phyloP scores from a whole-genome alignment of 2,329 filamentous ascomycete species.

The Aspergillus ruber region DNA sequence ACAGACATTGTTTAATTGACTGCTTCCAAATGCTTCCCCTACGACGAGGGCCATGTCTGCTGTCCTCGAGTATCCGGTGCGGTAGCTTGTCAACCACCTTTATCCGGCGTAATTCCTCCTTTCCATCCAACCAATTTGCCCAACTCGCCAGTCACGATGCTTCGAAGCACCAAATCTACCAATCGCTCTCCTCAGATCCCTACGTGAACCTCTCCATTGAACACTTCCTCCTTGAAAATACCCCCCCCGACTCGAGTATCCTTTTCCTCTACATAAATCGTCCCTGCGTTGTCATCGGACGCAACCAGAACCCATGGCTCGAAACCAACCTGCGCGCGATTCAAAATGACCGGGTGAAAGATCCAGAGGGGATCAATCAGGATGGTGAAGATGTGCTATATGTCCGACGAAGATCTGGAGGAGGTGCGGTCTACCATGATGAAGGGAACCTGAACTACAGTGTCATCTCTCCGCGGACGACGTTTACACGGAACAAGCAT shows the following conservation, averaged over 20 bases:
- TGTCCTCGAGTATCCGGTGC: slow-evolving; percentile 9
- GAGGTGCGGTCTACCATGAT: slow-evolving; percentile 93
- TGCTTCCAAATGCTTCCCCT: slow-evolving; percentile 22
- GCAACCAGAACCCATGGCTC: slow-evolving; percentile 97
- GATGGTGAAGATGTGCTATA: slow-evolving; percentile 47
- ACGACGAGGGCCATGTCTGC: slow-evolving; percentile 14
- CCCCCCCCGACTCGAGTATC: slow-evolving; percentile 64
- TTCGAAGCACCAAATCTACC: slow-evolving; percentile 58
- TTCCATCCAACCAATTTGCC: slow-evolving; percentile 24
- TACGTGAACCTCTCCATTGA: slow-evolving; percentile 92
- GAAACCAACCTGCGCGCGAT: slow-evolving; percentile 72
- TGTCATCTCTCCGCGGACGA: slow-evolving; percentile 71
- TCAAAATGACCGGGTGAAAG: slow-evolving; percentile 29
- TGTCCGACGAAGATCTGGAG: slow-evolving; percentile 78
- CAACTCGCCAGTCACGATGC: slow-evolving; percentile 27
- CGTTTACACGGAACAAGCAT: slow-evolving; percentile 78
- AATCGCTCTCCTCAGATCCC: slow-evolving; percentile 64
- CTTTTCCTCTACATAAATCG: slow-evolving; percentile 84
- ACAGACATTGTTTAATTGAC: neutral
- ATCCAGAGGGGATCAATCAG: slow-evolving; percentile 7
- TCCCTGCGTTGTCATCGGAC: slow-evolving; percentile 82
- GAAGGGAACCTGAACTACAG: slow-evolving; percentile 89
- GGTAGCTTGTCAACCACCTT: slow-evolving; percentile 1
- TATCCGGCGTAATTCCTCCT: slow-evolving; percentile 25
- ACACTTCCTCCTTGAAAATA: slow-evolving; percentile 75